phyloP scores from a whole-genome alignment of 1,284 basidiomycete species.

The Cerrena zonata region DNA sequence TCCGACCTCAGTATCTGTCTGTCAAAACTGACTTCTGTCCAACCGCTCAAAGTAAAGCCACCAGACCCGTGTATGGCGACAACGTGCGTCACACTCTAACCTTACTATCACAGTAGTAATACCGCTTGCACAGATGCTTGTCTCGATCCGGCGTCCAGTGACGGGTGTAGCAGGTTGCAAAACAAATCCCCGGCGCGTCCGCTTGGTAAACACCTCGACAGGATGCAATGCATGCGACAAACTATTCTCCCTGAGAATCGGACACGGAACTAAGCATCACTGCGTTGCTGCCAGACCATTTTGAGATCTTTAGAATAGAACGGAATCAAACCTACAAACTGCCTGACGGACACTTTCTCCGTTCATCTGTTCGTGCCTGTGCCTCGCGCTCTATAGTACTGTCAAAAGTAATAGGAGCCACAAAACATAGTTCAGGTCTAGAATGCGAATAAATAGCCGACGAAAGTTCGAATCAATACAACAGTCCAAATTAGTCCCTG shows the following conservation, averaged over 20 bases:
- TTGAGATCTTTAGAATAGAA: too few relatives aligned
- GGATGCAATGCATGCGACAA: too few relatives aligned
- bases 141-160: too few relatives aligned
- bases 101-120: too few relatives aligned
- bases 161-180: too few relatives aligned
- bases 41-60: neutral
- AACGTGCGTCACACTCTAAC: too few relatives aligned
- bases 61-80: neutral
- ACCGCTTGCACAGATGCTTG: too few relatives aligned
- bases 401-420: neutral
- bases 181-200: too few relatives aligned
- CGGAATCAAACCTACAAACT: neutral
- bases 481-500: slow-evolving; percentile 1
- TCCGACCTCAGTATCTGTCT: neutral
- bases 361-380: neutral
- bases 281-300: too few relatives aligned
- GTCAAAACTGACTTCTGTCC: neutral
- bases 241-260: too few relatives aligned
- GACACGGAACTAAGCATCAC: too few relatives aligned
- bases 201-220: too few relatives aligned
- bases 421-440: neutral
- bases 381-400: neutral
- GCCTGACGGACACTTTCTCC: neutral
- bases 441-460: neutral
- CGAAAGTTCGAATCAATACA: neutral